These are phyloP conservation scores for Alternaria ethzedia DNA, from an alignment of 2,329 filamentous ascomycete genomes.

Conservation along the genomic window DNA sequence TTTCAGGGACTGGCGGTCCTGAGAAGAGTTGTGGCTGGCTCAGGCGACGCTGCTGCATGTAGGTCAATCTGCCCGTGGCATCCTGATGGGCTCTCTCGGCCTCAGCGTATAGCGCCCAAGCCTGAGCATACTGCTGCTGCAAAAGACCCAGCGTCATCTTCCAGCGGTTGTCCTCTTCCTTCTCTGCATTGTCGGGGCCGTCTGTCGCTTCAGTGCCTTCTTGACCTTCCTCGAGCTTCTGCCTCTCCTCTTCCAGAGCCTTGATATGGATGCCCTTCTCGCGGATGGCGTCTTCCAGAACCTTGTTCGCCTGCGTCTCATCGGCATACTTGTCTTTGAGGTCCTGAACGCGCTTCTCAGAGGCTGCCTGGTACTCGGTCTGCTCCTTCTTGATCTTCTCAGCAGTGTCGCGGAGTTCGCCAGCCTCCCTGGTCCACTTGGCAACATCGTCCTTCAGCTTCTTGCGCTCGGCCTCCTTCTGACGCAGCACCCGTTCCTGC, in stretches of 20 bases:
- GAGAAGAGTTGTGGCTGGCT: constrained; percentile 49
- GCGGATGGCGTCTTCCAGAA: constrained; percentile 75
- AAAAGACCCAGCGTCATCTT: constrained; percentile 61
- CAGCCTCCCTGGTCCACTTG: constrained; percentile 71
- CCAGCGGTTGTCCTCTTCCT: constrained; percentile 62
- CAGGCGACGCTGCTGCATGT: constrained; percentile 45
- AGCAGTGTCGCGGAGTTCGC: constrained; percentile 61
- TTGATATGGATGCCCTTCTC: constrained; percentile 75
- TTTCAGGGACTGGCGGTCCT: constrained; percentile 37
- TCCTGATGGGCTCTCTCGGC: constrained; percentile 49
- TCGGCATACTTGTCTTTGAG: constrained; percentile 51
- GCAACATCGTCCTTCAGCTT: constrained; percentile 74
- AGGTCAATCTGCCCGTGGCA: constrained; percentile 51
- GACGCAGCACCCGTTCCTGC: constrained; percentile 73
- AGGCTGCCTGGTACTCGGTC: constrained; percentile 39
- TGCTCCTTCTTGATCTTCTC: constrained; percentile 54
- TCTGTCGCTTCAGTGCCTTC: constrained; percentile 50
- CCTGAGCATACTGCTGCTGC: constrained; percentile 55
- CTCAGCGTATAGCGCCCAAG: constrained; percentile 42
- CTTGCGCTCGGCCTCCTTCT: constrained; percentile 71
- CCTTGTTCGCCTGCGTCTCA: constrained; percentile 58
- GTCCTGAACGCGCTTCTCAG: constrained; percentile 50
- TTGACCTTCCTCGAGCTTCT: constrained; percentile 57
- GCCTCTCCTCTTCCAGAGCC: constrained; percentile 73
- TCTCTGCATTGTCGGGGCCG: constrained; percentile 49